Conservation (phyloP, 768 basidiomycete genomes). For the Mycena metata region DNA sequence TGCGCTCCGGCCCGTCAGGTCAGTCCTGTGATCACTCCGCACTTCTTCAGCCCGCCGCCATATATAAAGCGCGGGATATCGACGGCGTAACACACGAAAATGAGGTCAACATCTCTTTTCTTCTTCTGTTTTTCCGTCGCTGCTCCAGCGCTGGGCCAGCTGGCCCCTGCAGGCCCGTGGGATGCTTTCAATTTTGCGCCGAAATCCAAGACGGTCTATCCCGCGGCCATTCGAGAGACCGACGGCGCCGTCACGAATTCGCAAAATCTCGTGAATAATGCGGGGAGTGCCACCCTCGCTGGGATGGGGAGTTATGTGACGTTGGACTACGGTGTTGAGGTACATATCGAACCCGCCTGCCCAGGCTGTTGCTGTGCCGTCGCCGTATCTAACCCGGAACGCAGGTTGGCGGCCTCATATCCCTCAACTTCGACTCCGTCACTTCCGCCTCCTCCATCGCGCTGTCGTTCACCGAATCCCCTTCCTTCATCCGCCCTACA, state of each 20-base stretch:
- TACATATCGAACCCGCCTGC: slow-evolving; percentile 39
- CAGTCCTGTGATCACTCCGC: slow-evolving; percentile 27
- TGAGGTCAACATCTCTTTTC: slow-evolving; percentile 7
- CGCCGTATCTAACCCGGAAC: slow-evolving; percentile 6
- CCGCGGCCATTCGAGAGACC: slow-evolving; percentile 53
- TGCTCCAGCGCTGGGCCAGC: slow-evolving; percentile 11
- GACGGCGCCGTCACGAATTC: slow-evolving; percentile 53
- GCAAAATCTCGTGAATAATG: slow-evolving; percentile 49
- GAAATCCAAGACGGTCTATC: slow-evolving; percentile 59
- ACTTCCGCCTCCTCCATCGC: slow-evolving; percentile 54
- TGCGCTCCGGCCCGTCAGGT: slow-evolving; percentile 4
- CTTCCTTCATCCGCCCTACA: slow-evolving; percentile 64
- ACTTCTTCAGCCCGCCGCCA: background rate
- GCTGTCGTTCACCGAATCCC: slow-evolving; percentile 72
- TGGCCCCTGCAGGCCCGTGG: slow-evolving; percentile 65
- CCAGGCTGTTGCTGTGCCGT: background rate
- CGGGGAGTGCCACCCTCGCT: slow-evolving; percentile 54
- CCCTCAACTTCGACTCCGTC: slow-evolving; percentile 56
- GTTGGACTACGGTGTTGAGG: slow-evolving; percentile 70
- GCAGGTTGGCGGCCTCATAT: slow-evolving; percentile 68
- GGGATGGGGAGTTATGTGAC: slow-evolving; percentile 62
- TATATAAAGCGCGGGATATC: slow-evolving; percentile 20
- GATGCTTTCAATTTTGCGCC: slow-evolving; percentile 67
- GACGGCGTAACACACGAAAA: slow-evolving; percentile 2
- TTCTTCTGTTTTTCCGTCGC: slow-evolving; percentile 5